Evolutionary conservation across 371 early-diverging fungal species (phyloP).

Genomic region (Mycotypha africana): DNA sequence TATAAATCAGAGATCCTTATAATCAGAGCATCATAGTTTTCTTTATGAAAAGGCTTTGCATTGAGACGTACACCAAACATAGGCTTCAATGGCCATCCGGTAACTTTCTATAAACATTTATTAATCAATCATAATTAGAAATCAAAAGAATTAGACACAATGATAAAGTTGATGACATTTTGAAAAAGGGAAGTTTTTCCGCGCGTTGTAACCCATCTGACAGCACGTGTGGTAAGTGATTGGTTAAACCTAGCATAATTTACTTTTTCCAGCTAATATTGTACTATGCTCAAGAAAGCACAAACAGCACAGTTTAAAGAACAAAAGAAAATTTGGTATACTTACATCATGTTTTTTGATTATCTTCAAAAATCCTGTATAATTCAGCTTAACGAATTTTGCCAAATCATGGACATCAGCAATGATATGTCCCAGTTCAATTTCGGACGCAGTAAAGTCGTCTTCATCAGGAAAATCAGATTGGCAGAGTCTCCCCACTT

Average conservation of each 20-base stretch:
- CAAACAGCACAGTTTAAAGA: too few species aligned
- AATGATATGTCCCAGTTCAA: conserved; percentile 79
- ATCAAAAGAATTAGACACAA: too few species aligned
- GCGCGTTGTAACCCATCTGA: too few species aligned
- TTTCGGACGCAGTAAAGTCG: conserved; percentile 65
- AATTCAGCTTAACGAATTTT: conserved; percentile 93
- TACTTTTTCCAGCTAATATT: not conserved
- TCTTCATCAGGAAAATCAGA: conserved; percentile 60
- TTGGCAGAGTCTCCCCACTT: conserved; percentile 50
- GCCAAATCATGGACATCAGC: conserved; percentile 92
- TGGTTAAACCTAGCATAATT: conserved; percentile 10
- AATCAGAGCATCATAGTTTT: conserved; percentile 87
- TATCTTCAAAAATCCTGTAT: conserved; percentile 95
- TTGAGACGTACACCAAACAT: conserved; percentile 87
- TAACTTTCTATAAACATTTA: conserved; percentile 83
- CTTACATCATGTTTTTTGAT: conserved; percentile 96
- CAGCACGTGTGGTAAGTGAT: conserved; percentile 22
- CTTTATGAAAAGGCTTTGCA: conserved; percentile 85
- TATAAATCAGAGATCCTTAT: conserved; percentile 88
- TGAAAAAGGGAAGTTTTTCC: too few species aligned
- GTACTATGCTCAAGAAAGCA: not conserved
- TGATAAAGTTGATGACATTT: too few species aligned
- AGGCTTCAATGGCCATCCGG: conserved; percentile 80
- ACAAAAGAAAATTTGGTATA: conserved; percentile 2
- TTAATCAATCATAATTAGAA: too few species aligned